These are phyloP conservation scores for Didymellaceae sp. DNA, from an alignment of 2,329 filamentous ascomycete genomes.

Conservation along the genomic window DNA sequence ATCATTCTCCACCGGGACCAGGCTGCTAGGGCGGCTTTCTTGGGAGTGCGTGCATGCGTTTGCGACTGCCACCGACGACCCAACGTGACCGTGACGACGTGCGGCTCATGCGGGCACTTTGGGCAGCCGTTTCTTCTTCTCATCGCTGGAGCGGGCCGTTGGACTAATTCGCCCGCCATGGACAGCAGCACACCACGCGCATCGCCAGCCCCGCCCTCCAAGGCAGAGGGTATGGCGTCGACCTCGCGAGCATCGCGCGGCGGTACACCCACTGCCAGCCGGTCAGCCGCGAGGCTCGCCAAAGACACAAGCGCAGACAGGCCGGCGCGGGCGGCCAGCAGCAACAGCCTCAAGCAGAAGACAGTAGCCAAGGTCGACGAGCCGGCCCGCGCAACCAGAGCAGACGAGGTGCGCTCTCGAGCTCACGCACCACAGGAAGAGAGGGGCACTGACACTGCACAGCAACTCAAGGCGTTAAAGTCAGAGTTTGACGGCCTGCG, in stretches of 20 bases:
- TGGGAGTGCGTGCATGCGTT: slow-evolving; percentile 14
- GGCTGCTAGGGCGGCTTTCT: slow-evolving; percentile 7
- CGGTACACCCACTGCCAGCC: slow-evolving; percentile 36
- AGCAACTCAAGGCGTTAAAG: slow-evolving; percentile 49
- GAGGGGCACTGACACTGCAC: slow-evolving; percentile 31
- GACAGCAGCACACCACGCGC: slow-evolving; percentile 28
- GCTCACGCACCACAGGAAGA: slow-evolving; percentile 3
- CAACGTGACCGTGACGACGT: slow-evolving; percentile 22
- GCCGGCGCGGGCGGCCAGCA: slow-evolving; percentile 43
- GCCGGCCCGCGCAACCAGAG: slow-evolving; percentile 37
- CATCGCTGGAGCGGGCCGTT: slow-evolving; percentile 23
- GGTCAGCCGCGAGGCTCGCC: slow-evolving; percentile 37
- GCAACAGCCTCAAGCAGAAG: slow-evolving; percentile 50
- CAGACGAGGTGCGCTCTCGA: slow-evolving; percentile 43
- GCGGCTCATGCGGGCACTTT: slow-evolving; percentile 30
- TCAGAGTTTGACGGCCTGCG: slow-evolving; percentile 67
- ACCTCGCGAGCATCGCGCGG: slow-evolving; percentile 33
- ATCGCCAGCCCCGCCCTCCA: slow-evolving; percentile 42
- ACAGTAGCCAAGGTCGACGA: slow-evolving; percentile 45
- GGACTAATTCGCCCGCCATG: slow-evolving; percentile 34
- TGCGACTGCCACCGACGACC: slow-evolving; percentile 24
- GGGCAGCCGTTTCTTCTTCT: slow-evolving; percentile 16
- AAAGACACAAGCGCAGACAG: slow-evolving; percentile 29
- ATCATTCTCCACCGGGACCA: neutral
- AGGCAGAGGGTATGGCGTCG: slow-evolving; percentile 37